Percentiles rank a stretch among this genome's conserved stretches.
phyloP scores from a whole-genome alignment of 2,329 filamentous ascomycete species.

The Epicoccum nigrum region DNA sequence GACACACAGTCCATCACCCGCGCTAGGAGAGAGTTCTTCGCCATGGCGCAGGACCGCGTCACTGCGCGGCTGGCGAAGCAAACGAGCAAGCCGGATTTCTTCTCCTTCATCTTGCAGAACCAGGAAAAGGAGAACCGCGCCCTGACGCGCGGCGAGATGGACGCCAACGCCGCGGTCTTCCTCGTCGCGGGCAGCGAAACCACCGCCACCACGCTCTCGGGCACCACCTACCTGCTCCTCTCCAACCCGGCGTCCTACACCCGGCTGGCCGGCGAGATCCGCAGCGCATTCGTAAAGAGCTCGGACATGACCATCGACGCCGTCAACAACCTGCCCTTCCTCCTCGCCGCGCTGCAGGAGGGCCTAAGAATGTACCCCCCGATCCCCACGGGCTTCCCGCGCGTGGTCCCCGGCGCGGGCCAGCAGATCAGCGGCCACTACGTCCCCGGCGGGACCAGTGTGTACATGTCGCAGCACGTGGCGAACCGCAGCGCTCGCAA shows the following conservation, averaged over 20 bases:
- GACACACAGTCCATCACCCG: constrained; percentile 8
- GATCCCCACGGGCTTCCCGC: constrained; percentile 38
- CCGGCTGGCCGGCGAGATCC: constrained; percentile 33
- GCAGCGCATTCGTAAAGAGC: constrained; percentile 24
- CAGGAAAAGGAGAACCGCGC: constrained; percentile 21
- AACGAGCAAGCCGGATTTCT: constrained; percentile 32
- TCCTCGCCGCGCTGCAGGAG: constrained; percentile 38
- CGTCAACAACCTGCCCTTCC: constrained; percentile 35
- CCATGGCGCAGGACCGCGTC: constrained; percentile 23
- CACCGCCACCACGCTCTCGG: constrained; percentile 53
- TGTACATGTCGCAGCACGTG: constrained; percentile 41
- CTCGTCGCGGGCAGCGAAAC: constrained; percentile 55
- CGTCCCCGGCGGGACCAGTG: constrained; percentile 32
- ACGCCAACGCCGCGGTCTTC: constrained; percentile 41
- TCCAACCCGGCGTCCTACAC: constrained; percentile 21
- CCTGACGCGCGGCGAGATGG: constrained; percentile 41
- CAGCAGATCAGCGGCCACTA: constrained; percentile 34
- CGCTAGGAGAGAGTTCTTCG: constrained; percentile 27
- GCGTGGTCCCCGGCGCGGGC: constrained; percentile 32
- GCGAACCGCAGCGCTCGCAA: constrained; percentile 39
- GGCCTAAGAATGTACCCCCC: constrained; percentile 38
- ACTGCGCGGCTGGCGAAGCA: constrained; percentile 25
- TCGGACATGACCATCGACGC: constrained; percentile 35
- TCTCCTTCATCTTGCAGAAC: constrained; percentile 33
- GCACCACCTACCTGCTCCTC: constrained; percentile 52